Evolutionary conservation across 345 rosid genomes (phyloP).

Genomic region (Populus deltoides): DNA sequence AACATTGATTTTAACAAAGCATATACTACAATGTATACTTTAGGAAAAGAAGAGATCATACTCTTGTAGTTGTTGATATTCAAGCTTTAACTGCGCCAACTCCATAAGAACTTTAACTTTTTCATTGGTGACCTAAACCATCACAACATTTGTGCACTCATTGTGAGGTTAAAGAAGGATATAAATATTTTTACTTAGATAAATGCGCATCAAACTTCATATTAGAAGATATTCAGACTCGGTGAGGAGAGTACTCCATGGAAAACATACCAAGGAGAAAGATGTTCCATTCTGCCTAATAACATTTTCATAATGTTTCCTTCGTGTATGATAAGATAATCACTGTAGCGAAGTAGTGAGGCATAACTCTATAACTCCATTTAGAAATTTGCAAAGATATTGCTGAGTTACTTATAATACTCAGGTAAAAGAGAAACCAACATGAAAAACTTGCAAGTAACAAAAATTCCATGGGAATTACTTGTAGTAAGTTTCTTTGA

Average conservation of each 20-base stretch:
- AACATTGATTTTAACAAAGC: background rate
- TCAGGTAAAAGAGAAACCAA: background rate
- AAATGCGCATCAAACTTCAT: background rate
- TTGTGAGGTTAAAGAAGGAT: background rate
- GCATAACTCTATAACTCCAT: background rate
- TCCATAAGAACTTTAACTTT: conserved; percentile 95
- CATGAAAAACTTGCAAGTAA: background rate
- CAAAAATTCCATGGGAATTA: conserved; percentile 25
- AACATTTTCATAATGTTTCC: background rate
- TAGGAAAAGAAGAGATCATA: conserved; percentile 28
- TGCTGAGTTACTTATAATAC: background rate
- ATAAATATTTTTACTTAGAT: background rate
- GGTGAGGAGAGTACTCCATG: background rate
- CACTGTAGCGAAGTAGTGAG: background rate
- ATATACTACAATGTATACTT: background rate
- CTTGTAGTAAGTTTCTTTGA: conserved; percentile 84
- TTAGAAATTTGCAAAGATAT: background rate
- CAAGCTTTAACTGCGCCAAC: conserved; percentile 75
- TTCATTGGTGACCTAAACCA: conserved; percentile 79
- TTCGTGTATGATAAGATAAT: background rate
- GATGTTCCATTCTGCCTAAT: background rate
- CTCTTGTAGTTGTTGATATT: conserved; percentile 64
- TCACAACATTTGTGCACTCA: background rate
- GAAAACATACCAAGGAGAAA: background rate
- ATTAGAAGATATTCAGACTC: background rate